A percentile compares a stretch with the other conserved stretches of the same genome.
Conservation (phyloP, 2,329 filamentous ascomycete species). For the Venturia aucupariae region DNA sequence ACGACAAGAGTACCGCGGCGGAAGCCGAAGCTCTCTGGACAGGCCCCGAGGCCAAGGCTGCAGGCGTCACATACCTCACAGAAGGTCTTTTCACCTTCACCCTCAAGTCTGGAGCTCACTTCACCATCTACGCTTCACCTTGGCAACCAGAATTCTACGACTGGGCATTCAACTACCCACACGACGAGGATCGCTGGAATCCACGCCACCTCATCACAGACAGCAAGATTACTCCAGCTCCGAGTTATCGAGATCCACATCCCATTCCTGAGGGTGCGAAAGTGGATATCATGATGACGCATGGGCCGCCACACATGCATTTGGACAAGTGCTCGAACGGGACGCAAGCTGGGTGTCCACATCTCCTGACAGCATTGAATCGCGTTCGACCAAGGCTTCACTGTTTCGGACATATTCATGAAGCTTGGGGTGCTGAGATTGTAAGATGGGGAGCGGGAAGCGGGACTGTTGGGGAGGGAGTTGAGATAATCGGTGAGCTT, state of each 20-base stretch:
- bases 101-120: conserved; percentile 38
- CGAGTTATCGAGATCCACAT: conserved; percentile 19
- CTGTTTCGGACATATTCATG: conserved; percentile 56
- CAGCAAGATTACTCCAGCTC: conserved; percentile 22
- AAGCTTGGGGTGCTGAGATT: conserved; percentile 34
- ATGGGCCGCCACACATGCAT: conserved; percentile 46
- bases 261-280: conserved; percentile 36
- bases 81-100: conserved; percentile 38
- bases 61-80: conserved; percentile 26
- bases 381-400: conserved; percentile 46
- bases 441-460: not conserved
- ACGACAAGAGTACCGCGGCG: conserved; percentile 19
- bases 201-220: conserved; percentile 16
- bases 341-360: conserved; percentile 44
- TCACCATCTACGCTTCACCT: conserved; percentile 45
- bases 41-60: conserved; percentile 32
- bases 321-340: conserved; percentile 36
- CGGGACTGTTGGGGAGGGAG: not conserved
- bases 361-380: conserved; percentile 42
- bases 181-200: conserved; percentile 44
- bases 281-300: conserved; percentile 51
- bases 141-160: conserved; percentile 48
- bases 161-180: conserved; percentile 48
- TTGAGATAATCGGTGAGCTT: not conserved
- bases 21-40: conserved; percentile 39